Base-by-base conservation (phyloP, 139 green algal genomes). In the Ettlia oleoabundans region DNA sequence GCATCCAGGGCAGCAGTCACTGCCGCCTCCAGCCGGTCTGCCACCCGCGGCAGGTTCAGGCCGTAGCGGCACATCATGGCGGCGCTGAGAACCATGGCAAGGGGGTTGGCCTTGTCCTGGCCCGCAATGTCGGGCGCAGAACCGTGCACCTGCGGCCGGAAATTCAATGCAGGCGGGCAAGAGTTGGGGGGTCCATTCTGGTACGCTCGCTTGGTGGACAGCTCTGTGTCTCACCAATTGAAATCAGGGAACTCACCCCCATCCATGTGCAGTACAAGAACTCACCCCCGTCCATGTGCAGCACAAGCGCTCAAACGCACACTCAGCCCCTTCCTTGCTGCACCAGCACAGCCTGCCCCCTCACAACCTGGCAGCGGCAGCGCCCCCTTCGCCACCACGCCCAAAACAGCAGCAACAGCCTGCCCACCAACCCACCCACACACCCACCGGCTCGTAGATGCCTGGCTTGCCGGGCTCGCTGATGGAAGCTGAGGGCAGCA, bases 21-120 rank as follows among this genome's bases (percentile, higher is more conserved):
- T 2, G 96, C 96, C 1, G 67, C 81, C 86, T 99, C 95, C 40
- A 98, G 79, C 26, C 87, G 82, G 21, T 93, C 91, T 3, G 96
- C 95, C 30, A 97, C 91, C 87, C 90, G 78, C 43, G 95, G 92
- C 75, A 98, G 85, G 82, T 93, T 90, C 42, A 99, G 93, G 53
- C 95, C 95, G 86, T 99, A 99, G 62, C 94, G 89, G 88, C 97
- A 98, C 97, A 99, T 98, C 97, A 99, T 99, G 65, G 97, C 96
- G 10, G 97, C 97, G 30, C 90, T 97, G 38, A 99, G 89, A 37
- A 99, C 90, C 95, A 98, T 98, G 42, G 94, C 95, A 86, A 98
- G 86, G 5, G 94, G 94, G 88, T 98, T 98, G 61, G 95, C 95
- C 0, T 95, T 76, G 85, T 98, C 94, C 84, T 98, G 84, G 28